These are phyloP conservation scores for Lachancea fermentati DNA, from an alignment of 805 yeast species.

Conservation along the genomic window DNA sequence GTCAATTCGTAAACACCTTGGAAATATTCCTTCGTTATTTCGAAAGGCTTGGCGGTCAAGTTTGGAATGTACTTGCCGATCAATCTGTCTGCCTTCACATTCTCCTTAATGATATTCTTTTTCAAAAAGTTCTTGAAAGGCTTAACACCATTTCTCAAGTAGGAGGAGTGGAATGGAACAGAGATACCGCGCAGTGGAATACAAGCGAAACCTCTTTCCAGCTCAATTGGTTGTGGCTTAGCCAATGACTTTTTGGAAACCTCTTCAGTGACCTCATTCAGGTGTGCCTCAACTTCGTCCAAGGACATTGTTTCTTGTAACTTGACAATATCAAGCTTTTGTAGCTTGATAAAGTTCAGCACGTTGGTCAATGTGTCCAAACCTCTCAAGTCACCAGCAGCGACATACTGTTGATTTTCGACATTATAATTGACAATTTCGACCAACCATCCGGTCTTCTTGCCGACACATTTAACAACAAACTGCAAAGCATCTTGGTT, in stretches of 20 bases:
- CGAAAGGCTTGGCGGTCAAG: conserved; percentile 96
- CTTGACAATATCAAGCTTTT: conserved; percentile 89
- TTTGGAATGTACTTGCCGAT: conserved; percentile 96
- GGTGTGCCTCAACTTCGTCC: conserved; percentile 84
- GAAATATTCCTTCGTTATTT: conserved; percentile 93
- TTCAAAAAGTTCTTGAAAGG: conserved; percentile 97
- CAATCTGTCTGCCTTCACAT: conserved; percentile 90
- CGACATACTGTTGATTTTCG: conserved; percentile 96
- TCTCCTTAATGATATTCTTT: conserved; percentile 91
- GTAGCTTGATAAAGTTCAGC: conserved; percentile 84
- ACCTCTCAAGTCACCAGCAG: conserved; percentile 97
- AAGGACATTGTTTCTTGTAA: conserved; percentile 75
- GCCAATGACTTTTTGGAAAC: conserved; percentile 74
- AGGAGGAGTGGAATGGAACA: conserved; percentile 99
- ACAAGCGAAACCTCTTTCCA: conserved; percentile 97
- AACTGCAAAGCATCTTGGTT: conserved; percentile 89
- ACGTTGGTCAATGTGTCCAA: conserved; percentile 91
- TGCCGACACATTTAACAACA: conserved; percentile 83
- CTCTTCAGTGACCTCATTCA: conserved; percentile 82
- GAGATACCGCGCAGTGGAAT: conserved; percentile 97
- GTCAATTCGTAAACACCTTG: conserved; percentile 93
- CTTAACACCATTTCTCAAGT: conserved; percentile 95
- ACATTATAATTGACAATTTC: conserved; percentile 98
- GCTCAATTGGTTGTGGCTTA: conserved; percentile 93
- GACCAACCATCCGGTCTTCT: conserved; percentile 84